Percentiles rank a stretch among this genome's conserved stretches.
phyloP scores from a whole-genome alignment of 139 green algal genomes.

The Chlorella sp. region DNA sequence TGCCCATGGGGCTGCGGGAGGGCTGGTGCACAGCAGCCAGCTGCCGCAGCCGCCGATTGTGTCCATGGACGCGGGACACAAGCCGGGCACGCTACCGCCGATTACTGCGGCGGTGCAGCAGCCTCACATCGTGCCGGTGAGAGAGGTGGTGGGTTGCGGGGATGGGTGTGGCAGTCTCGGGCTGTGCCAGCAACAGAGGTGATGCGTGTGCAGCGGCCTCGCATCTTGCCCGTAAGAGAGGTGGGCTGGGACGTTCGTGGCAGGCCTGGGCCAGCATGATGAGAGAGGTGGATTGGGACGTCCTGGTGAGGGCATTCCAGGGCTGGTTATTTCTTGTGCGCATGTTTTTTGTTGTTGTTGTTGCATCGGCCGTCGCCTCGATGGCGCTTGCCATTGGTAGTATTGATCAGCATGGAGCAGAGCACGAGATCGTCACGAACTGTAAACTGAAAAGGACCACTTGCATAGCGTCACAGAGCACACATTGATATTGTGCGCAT shows the following conservation, averaged over 20 bases:
- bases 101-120: conserved; percentile 10
- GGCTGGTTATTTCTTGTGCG: no score
- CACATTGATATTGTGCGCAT: not conserved
- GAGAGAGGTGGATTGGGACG: no score
- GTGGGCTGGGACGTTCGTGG: no score
- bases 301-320: no score
- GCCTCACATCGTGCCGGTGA: not conserved
- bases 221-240: no score
- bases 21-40: not conserved
- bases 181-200: not conserved
- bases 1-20: not conserved
- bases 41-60: conserved; percentile 17
- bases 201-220: no score
- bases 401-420: not conserved
- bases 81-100: conserved; percentile 20
- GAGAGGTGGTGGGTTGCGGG: not conserved
- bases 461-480: not conserved
- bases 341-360: not conserved
- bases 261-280: no score
- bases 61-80: conserved; percentile 10
- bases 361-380: not conserved
- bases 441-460: not conserved
- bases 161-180: not conserved
- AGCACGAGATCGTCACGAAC: no score
- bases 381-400: not conserved